Percentiles rank a stretch among this genome's conserved stretches.
phyloP scores from a whole-genome alignment of 2,329 filamentous ascomycete species.

The Penicillium hesseltinei region DNA sequence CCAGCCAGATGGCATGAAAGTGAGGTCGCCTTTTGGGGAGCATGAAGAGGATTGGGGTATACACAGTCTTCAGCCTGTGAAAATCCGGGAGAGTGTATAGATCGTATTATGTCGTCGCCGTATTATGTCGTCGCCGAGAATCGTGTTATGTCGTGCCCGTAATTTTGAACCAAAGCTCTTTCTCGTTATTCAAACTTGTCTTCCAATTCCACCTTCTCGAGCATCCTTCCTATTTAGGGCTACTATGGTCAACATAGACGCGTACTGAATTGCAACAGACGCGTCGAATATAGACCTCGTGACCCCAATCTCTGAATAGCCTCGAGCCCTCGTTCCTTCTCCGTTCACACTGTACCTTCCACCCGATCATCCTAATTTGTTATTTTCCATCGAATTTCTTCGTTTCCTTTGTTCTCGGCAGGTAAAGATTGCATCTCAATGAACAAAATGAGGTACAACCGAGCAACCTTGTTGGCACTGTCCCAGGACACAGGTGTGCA shows the following conservation, averaged over 20 bases:
- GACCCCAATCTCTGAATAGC: neutral
- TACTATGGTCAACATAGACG: neutral
- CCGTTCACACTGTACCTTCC: neutral
- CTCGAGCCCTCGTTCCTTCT: conserved; percentile 5
- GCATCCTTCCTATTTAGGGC: neutral
- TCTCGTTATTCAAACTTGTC: neutral
- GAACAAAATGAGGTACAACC: conserved; percentile 38
- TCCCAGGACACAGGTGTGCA: conserved; percentile 29
- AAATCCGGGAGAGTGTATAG: conserved; percentile 49
- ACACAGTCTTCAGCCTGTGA: conserved; percentile 44
- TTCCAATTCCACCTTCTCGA: neutral
- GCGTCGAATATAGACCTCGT: neutral
- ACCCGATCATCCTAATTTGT: neutral
- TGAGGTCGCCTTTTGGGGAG: conserved; percentile 45
- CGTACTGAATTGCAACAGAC: neutral
- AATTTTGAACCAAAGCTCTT: neutral
- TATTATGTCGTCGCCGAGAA: neutral
- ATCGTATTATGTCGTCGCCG: neutral
- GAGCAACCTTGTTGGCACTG: conserved; percentile 39
- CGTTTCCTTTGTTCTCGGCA: neutral
- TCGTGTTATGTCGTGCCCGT: neutral
- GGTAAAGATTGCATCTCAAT: conserved; percentile 7
- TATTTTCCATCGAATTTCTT: neutral
- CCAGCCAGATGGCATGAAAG: neutral
- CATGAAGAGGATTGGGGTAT: conserved; percentile 40